These are phyloP conservation scores for Exophiala lecanii-corni DNA, from an alignment of 2,329 filamentous ascomycete genomes.

Conservation along the genomic window DNA sequence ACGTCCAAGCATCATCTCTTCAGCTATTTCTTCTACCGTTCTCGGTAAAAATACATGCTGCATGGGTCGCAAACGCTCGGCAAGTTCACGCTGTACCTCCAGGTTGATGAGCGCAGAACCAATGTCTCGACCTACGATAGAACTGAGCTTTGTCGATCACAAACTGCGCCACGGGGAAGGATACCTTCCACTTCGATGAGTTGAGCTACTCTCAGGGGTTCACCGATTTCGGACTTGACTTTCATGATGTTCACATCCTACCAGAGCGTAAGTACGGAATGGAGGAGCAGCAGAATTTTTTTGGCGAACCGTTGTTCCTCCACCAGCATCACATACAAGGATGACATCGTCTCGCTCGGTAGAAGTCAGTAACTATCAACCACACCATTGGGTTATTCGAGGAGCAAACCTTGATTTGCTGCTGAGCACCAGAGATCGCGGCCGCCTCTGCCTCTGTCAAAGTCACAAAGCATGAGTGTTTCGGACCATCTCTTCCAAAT, in stretches of 20 bases:
- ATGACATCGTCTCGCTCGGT: conserved; percentile 41
- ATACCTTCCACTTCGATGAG: conserved; percentile 7
- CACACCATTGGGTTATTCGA: no score
- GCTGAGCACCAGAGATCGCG: conserved; percentile 40
- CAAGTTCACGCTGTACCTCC: conserved; percentile 16
- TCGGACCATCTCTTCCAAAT: conserved; percentile 24
- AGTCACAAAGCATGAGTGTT: conserved; percentile 37
- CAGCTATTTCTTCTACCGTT: conserved; percentile 5
- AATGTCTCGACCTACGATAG: no score
- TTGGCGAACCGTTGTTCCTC: conserved; percentile 43
- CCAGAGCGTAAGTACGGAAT: no score
- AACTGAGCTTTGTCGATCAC: no score
- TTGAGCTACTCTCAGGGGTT: conserved; percentile 8
- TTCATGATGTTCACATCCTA: conserved; percentile 24
- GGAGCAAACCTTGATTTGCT: conserved; percentile 22
- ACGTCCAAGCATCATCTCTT: conserved; percentile 18
- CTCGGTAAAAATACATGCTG: conserved; percentile 10
- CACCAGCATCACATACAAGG: conserved; percentile 45
- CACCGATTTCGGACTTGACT: conserved; percentile 10
- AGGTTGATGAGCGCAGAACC: conserved; percentile 27
- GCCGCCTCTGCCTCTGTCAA: conserved; percentile 49
- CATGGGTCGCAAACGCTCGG: conserved; percentile 8
- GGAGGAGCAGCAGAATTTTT: no score
- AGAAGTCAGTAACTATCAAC: no score
- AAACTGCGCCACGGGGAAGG: no score